Percentiles rank a stretch among this genome's conserved stretches.
Conservation (phyloP, 768 basidiomycete genomes). For the Suillus placidus region DNA sequence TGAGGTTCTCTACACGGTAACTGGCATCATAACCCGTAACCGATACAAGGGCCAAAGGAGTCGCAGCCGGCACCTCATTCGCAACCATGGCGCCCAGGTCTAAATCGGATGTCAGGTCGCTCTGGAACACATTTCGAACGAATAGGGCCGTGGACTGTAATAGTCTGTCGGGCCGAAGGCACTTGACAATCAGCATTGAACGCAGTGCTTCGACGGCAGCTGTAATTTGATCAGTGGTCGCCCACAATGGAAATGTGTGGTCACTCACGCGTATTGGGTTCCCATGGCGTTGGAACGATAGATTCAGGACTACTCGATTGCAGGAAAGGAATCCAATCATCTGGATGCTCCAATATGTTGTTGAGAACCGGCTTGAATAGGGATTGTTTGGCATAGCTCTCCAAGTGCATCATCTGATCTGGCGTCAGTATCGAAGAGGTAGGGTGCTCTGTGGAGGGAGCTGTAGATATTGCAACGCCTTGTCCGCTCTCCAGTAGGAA, state of each 20-base stretch:
- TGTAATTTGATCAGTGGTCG: slow-evolving; percentile 31
- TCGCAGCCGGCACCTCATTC: slow-evolving; percentile 76
- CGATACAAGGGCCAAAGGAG: slow-evolving; percentile 88
- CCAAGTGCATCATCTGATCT: slow-evolving; percentile 71
- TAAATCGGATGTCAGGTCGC: slow-evolving; percentile 78
- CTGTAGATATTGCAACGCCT: slow-evolving; percentile 42
- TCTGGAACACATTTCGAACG: slow-evolving; percentile 74
- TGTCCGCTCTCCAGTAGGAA: slow-evolving; percentile 91
- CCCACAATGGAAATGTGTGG: background rate
- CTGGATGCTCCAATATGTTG: slow-evolving; percentile 62
- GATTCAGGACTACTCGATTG: slow-evolving; percentile 67
- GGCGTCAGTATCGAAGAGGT: slow-evolving; percentile 54
- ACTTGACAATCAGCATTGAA: slow-evolving; percentile 80
- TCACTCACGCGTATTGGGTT: slow-evolving; percentile 71
- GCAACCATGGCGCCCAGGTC: slow-evolving; percentile 78
- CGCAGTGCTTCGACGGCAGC: slow-evolving; percentile 78
- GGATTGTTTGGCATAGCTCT: slow-evolving; percentile 68
- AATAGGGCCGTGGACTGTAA: slow-evolving; percentile 81
- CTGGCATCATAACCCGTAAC: slow-evolving; percentile 99
- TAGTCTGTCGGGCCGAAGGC: slow-evolving; percentile 89
- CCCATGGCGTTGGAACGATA: slow-evolving; percentile 78
- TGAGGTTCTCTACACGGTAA: slow-evolving; percentile 88
- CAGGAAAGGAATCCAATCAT: slow-evolving; percentile 74
- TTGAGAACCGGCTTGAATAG: slow-evolving; percentile 77
- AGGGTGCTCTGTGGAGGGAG: slow-evolving; percentile 38